Evolutionary conservation across 371 early-diverging fungal genomes (phyloP).

Genomic region (Syncephalastrum racemosum): DNA sequence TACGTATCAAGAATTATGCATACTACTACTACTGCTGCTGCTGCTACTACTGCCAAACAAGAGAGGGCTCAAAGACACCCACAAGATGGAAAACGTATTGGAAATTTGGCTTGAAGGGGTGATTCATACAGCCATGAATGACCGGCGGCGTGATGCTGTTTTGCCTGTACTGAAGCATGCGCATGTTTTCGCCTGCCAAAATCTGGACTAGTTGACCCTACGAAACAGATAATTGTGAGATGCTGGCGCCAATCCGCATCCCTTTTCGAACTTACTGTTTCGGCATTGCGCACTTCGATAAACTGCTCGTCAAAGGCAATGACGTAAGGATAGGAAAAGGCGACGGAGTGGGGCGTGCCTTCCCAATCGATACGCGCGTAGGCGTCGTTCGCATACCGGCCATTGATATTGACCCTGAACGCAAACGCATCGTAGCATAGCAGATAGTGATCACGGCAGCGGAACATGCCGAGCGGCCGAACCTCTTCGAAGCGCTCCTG

Average conservation of each 20-base stretch:
- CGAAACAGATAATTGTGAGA: not conserved
- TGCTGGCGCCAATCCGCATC: not conserved
- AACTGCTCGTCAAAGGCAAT: conserved; percentile 89
- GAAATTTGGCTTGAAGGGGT: conserved; percentile 46
- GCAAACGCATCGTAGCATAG: conserved; percentile 92
- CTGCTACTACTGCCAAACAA: conserved; percentile 7
- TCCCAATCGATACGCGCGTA: conserved; percentile 49
- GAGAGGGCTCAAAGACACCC: conserved; percentile 16
- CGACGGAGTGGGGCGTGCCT: conserved; percentile 58
- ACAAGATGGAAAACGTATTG: conserved; percentile 44
- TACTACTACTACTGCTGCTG: not conserved
- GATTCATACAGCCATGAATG: conserved; percentile 48
- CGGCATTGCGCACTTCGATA: conserved; percentile 86
- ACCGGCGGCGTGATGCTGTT: conserved; percentile 34
- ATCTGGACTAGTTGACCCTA: conserved; percentile 51
- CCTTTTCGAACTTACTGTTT: conserved; percentile 57
- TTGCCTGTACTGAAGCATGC: conserved; percentile 36
- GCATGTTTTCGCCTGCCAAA: conserved; percentile 44
- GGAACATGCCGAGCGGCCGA: conserved; percentile 81
- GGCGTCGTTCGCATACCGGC: conserved; percentile 9
- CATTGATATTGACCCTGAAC: conserved; percentile 81
- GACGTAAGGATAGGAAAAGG: conserved; percentile 81
- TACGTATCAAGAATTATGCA: too few species aligned
- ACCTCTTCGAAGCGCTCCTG: conserved; percentile 32
- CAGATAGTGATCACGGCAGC: conserved; percentile 76